A percentile compares a stretch with the other conserved stretches of the same genome.
phyloP scores from a whole-genome alignment of 2,329 filamentous ascomycete species.

The Annulohypoxylon truncatum region DNA sequence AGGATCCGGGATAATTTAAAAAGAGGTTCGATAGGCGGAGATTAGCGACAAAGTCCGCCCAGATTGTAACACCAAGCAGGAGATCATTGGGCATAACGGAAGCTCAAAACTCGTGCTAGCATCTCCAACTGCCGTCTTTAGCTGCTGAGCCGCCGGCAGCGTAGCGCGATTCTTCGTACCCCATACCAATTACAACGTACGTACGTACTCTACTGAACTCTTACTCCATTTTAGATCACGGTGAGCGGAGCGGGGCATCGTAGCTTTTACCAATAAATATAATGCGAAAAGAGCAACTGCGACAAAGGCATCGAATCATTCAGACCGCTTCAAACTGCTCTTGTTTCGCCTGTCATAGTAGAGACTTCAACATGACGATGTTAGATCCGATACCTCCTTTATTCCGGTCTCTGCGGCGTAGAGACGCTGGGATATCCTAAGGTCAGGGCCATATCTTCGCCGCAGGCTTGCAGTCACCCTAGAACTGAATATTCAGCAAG shows the following conservation, averaged over 20 bases:
- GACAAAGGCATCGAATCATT: neutral
- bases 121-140: neutral
- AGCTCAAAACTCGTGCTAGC: neutral
- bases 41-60: conserved; percentile 33
- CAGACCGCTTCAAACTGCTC: neutral
- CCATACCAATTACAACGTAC: conserved; percentile 1
- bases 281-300: neutral
- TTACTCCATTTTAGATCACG: neutral
- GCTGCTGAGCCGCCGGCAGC: neutral
- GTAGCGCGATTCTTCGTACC: neutral
- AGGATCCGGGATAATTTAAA: conserved; percentile 11
- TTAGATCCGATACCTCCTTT: neutral
- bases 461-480: neutral
- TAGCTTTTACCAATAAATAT: neutral
- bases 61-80: neutral
- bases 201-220: neutral
- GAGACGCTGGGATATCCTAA: neutral
- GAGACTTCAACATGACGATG: neutral
- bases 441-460: neutral
- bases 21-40: conserved; percentile 11
- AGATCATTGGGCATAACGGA: conserved; percentile 2
- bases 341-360: neutral
- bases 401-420: neutral
- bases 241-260: neutral
- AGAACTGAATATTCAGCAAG: neutral